Percentiles rank a stretch among this genome's conserved stretches.
These are phyloP conservation scores for Quillaja saponaria DNA, from an alignment of 306 rosid genomes.

Conservation along the genomic window DNA sequence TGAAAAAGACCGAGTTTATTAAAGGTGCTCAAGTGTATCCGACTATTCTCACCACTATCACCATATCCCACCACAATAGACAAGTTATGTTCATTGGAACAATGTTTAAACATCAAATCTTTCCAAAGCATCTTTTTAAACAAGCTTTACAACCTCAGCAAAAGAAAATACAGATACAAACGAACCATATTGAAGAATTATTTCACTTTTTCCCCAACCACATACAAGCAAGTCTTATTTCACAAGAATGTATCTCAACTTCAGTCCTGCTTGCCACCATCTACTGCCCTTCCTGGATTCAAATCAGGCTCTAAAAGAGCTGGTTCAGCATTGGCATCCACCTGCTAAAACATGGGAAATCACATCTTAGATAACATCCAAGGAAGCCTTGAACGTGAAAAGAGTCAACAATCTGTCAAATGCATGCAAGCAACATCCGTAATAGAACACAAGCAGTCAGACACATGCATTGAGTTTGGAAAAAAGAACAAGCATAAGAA, in stretches of 20 bases:
- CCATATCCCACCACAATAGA: not conserved
- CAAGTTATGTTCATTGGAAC: constrained; percentile 1
- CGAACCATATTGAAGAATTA: not conserved
- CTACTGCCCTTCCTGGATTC: constrained; percentile 33
- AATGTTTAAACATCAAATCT: constrained; percentile 13
- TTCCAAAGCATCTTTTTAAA: not conserved
- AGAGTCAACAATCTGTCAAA: constrained; percentile 12
- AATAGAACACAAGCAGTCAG: not conserved
- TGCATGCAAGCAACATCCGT: constrained; percentile 6
- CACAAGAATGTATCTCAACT: constrained; percentile 11
- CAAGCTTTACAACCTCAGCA: not conserved
- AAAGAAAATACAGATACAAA: not conserved
- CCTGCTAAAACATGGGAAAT: constrained; percentile 45
- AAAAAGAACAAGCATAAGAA: not conserved
- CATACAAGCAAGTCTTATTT: constrained; percentile 1
- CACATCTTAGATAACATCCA: constrained; percentile 19
- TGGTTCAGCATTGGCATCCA: constrained; percentile 43
- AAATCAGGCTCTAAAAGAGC: constrained; percentile 31
- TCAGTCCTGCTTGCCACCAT: constrained; percentile 61
- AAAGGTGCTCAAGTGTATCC: too few species aligned
- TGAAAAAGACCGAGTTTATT: too few species aligned
- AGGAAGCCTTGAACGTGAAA: constrained; percentile 24
- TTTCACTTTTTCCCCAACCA: not conserved
- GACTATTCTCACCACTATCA: too few species aligned
- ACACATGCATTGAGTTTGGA: constrained; percentile 1